Evolutionary conservation across 495 filamentous ascomycete genomes (phyloP).

Genomic region (Penicillium flavigenum): DNA sequence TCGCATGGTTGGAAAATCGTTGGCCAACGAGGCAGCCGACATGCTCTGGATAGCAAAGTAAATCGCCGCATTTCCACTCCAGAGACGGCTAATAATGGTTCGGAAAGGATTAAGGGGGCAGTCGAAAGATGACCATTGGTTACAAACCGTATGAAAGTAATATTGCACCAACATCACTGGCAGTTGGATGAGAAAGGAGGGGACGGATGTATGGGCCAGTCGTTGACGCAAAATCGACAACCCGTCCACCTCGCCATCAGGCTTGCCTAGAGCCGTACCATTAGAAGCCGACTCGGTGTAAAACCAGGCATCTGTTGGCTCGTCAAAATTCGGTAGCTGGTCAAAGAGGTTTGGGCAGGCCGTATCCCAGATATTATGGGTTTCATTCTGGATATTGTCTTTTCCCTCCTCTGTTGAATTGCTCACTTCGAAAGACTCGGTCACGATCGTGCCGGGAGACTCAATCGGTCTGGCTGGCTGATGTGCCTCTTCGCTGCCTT

Average conservation of each 20-base stretch:
- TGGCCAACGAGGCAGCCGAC: slow-evolving; percentile 29
- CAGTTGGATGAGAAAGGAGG: slow-evolving; percentile 28
- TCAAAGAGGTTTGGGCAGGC: slow-evolving; percentile 19
- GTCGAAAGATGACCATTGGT: slow-evolving; percentile 31
- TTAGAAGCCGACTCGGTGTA: slow-evolving; percentile 4
- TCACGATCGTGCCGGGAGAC: background rate
- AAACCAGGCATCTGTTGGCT: slow-evolving; percentile 11
- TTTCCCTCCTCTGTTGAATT: background rate
- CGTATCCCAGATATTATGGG: slow-evolving; percentile 18
- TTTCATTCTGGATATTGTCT: slow-evolving; percentile 5
- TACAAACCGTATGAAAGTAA: slow-evolving; percentile 31
- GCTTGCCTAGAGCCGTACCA: slow-evolving; percentile 6
- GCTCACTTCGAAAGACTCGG: background rate
- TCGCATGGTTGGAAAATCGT: slow-evolving; percentile 28
- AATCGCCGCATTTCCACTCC: slow-evolving; percentile 28
- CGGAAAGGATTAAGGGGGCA: slow-evolving; percentile 29
- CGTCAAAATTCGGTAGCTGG: slow-evolving; percentile 18
- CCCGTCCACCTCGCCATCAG: slow-evolving; percentile 14
- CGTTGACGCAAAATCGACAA: slow-evolving; percentile 23
- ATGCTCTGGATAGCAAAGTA: slow-evolving; percentile 33
- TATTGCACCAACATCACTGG: slow-evolving; percentile 30
- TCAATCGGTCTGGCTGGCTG: background rate
- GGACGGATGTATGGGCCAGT: slow-evolving; percentile 22
- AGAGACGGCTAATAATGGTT: slow-evolving; percentile 25
- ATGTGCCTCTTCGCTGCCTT: slow-evolving; percentile 14